A percentile compares a stretch with the other conserved stretches of the same genome.
Conservation (phyloP, 2,329 filamentous ascomycete genomes). For the Periconia macrospinosa region DNA sequence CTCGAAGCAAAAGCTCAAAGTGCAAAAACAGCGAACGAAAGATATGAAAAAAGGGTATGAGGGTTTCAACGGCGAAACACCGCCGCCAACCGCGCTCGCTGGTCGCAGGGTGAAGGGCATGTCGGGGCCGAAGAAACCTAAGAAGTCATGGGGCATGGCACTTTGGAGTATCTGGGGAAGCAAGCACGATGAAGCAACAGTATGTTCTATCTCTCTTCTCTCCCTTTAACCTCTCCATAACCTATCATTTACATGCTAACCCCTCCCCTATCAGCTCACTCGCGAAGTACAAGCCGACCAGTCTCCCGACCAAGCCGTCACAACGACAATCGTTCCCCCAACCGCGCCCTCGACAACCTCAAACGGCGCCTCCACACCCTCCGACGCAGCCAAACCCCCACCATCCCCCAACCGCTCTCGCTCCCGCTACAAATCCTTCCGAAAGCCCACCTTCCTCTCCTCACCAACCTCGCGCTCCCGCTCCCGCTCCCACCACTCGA, state of each 20-base stretch:
- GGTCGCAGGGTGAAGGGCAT: conserved; percentile 62
- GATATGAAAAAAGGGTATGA: conserved; percentile 74
- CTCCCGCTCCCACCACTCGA: conserved; percentile 33
- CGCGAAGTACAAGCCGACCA: conserved; percentile 38
- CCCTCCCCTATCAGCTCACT: conserved; percentile 27
- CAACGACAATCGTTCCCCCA: conserved; percentile 20
- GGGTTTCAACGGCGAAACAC: conserved; percentile 70
- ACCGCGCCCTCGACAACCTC: conserved; percentile 3
- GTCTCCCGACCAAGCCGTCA: conserved; percentile 12
- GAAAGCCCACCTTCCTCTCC: neutral
- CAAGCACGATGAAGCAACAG: conserved; percentile 79
- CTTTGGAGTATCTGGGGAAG: conserved; percentile 89
- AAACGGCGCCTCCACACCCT: conserved; percentile 16
- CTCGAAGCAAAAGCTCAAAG: conserved; percentile 65
- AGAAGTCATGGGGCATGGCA: conserved; percentile 73
- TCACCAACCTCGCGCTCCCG: conserved; percentile 17
- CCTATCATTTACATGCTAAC: neutral
- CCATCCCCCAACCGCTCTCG: conserved; percentile 14
- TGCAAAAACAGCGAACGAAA: conserved; percentile 73
- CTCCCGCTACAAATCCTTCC: conserved; percentile 6
- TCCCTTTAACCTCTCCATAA: neutral
- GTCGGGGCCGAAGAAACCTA: conserved; percentile 56
- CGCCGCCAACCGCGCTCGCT: conserved; percentile 82
- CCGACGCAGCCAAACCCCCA: conserved; percentile 7
- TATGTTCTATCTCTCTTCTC: conserved; percentile 40